Percentiles rank a stretch among this genome's conserved stretches.
phyloP scores from a whole-genome alignment of 345 rosid species.

The Psidium guajava region DNA sequence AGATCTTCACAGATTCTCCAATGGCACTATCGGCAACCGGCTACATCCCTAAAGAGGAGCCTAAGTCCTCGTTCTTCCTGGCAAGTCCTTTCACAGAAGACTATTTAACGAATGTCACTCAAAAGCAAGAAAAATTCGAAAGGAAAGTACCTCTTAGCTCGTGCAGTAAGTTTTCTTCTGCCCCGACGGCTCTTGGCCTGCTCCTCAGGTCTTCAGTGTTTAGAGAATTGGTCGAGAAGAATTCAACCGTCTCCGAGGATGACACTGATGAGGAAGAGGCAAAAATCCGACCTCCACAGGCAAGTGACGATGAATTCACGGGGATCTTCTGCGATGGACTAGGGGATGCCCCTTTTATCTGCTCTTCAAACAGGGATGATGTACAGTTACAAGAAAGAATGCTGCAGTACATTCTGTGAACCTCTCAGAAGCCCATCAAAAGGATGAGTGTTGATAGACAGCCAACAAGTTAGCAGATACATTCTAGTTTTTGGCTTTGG shows the following conservation, averaged over 20 bases:
- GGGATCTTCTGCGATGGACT: slow-evolving; percentile 23
- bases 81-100: slow-evolving; percentile 12
- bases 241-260: slow-evolving; percentile 17
- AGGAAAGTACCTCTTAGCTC: slow-evolving; percentile 3
- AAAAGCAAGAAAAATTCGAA: slow-evolving; percentile 12
- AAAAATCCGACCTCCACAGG: slow-evolving; percentile 5
- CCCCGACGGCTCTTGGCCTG: slow-evolving; percentile 45
- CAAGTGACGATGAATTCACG: slow-evolving; percentile 25
- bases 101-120: neutral
- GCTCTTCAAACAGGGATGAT: slow-evolving; percentile 1
- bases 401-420: slow-evolving; percentile 20
- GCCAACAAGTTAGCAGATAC: neutral
- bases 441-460: neutral
- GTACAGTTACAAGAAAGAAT: slow-evolving; percentile 21
- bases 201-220: slow-evolving; percentile 50
- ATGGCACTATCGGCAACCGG: neutral
- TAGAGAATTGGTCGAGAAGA: slow-evolving; percentile 45
- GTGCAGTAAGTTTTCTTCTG: slow-evolving; percentile 14
- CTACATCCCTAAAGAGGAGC: slow-evolving; percentile 19
- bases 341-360: slow-evolving; percentile 15
- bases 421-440: neutral
- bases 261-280: slow-evolving; percentile 20
- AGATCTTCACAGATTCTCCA: neutral
- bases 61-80: slow-evolving; percentile 10
- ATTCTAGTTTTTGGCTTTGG: neutral